Conservation (phyloP, 2,329 filamentous ascomycete species). For the Tympanopsis confertula region DNA sequence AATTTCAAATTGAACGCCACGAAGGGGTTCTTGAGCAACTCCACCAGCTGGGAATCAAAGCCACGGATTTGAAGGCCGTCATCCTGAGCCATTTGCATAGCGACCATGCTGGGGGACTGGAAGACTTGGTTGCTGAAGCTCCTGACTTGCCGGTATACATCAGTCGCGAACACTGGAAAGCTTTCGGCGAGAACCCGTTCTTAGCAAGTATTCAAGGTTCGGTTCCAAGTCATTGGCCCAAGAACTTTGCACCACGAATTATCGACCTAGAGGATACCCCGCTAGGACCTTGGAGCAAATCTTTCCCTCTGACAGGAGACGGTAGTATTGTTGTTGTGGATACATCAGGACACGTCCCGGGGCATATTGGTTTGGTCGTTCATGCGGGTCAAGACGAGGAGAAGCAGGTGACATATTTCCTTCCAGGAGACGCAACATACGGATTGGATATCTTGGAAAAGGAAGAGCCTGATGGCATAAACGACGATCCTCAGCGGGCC, state of each 20-base stretch:
- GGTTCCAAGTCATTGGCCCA: slow-evolving; percentile 17
- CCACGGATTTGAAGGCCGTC: slow-evolving; percentile 12
- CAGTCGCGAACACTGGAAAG: slow-evolving; percentile 15
- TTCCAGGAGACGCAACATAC: slow-evolving; percentile 18
- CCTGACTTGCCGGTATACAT: slow-evolving; percentile 14
- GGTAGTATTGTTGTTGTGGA: slow-evolving; percentile 15
- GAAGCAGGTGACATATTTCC: slow-evolving; percentile 11
- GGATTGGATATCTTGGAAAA: slow-evolving; percentile 14
- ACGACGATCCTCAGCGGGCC: slow-evolving; percentile 13
- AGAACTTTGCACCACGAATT: slow-evolving; percentile 14
- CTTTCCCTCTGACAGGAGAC: slow-evolving; percentile 14
- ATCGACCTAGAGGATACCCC: slow-evolving; percentile 10
- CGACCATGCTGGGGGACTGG: slow-evolving; percentile 14
- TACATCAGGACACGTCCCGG: slow-evolving; percentile 20
- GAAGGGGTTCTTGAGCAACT: slow-evolving; percentile 6
- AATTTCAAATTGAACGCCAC: slow-evolving; percentile 3
- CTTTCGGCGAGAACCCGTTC: slow-evolving; percentile 13
- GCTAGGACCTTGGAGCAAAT: slow-evolving; percentile 15
- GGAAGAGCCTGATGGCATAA: slow-evolving; percentile 18
- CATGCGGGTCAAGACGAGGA: slow-evolving; percentile 9
- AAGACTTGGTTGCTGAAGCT: slow-evolving; percentile 11
- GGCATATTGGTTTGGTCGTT: slow-evolving; percentile 16
- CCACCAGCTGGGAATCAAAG: slow-evolving; percentile 6
- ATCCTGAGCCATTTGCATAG: slow-evolving; percentile 16
- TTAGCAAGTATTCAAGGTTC: slow-evolving; percentile 13